Evolutionary conservation across 208 protist genomes (phyloP).

Genomic region (Wallacemonas sp.): DNA sequence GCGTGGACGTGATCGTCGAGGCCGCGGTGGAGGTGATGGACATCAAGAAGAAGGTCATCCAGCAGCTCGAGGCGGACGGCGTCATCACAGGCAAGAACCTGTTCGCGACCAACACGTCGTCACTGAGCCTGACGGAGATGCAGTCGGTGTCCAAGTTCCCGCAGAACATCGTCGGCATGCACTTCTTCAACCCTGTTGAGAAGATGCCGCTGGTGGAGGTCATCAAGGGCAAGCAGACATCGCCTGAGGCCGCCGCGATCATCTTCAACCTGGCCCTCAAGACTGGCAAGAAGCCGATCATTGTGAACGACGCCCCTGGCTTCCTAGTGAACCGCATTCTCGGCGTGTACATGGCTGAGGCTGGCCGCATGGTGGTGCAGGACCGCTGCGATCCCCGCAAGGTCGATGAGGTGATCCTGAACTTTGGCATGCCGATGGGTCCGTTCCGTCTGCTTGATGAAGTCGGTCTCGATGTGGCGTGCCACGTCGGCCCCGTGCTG

Average conservation of each 20-base stretch:
- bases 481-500: constrained; percentile 74
- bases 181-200: constrained; percentile 94
- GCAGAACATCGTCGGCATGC: constrained; percentile 91
- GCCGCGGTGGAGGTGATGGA: constrained; percentile 92
- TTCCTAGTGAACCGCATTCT: constrained; percentile 90
- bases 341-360: constrained; percentile 87
- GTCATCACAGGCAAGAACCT: constrained; percentile 61
- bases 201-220: constrained; percentile 95
- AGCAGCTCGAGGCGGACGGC: constrained; percentile 74
- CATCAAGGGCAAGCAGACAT: constrained; percentile 83
- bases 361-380: constrained; percentile 52
- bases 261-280: constrained; percentile 78
- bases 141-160: constrained; percentile 72
- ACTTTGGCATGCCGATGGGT: constrained; percentile 94
- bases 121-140: constrained; percentile 90
- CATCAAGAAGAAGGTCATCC: constrained; percentile 91
- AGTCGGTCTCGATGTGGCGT: constrained; percentile 91
- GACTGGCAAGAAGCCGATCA: constrained; percentile 92
- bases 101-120: constrained; percentile 94
- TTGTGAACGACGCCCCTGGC: constrained; percentile 86
- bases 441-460: constrained; percentile 91
- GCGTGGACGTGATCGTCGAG: constrained; percentile 88
- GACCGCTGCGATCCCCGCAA: constrained; percentile 56
- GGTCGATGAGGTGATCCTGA: constrained; percentile 75
- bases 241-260: constrained; percentile 61